phyloP scores from a whole-genome alignment of 2,329 filamentous ascomycete species.

The Aspergillus sp. region DNA sequence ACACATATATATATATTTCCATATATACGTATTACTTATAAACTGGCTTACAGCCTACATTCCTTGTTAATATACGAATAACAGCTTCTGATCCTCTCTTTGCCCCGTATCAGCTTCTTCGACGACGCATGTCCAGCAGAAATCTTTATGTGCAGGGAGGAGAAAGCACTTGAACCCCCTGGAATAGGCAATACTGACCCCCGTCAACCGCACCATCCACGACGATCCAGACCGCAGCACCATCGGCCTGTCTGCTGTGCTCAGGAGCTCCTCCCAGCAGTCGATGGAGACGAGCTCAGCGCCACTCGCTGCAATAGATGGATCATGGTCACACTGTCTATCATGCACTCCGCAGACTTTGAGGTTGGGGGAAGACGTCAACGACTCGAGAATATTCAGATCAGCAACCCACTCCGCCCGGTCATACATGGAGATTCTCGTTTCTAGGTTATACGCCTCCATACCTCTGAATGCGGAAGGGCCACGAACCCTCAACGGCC shows the following conservation, averaged over 20 bases:
- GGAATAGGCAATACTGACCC: not conserved
- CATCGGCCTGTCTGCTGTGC: not conserved
- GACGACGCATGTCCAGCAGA: not conserved
- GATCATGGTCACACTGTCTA: not conserved
- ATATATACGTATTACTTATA: too few relatives aligned
- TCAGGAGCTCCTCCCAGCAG: constrained; percentile 1
- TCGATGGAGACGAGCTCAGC: not conserved
- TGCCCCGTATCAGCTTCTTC: not conserved
- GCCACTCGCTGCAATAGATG: not conserved
- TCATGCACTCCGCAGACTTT: not conserved
- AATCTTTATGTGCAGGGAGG: not conserved
- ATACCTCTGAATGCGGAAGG: not conserved
- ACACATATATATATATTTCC: too few relatives aligned
- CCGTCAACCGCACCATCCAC: not conserved
- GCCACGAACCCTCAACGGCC: not conserved
- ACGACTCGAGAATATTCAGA: not conserved
- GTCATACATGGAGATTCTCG: constrained; percentile 1
- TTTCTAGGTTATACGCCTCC: constrained; percentile 1
- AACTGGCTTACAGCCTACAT: too few relatives aligned
- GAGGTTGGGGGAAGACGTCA: not conserved
- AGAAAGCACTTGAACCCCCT: constrained; percentile 1
- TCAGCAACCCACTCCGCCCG: not conserved
- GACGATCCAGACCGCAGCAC: not conserved
- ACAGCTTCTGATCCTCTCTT: not conserved
- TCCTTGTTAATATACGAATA: not conserved